These are phyloP conservation scores for Clitoria ternatea DNA, from an alignment of 306 rosid genomes.

Conservation along the genomic window DNA sequence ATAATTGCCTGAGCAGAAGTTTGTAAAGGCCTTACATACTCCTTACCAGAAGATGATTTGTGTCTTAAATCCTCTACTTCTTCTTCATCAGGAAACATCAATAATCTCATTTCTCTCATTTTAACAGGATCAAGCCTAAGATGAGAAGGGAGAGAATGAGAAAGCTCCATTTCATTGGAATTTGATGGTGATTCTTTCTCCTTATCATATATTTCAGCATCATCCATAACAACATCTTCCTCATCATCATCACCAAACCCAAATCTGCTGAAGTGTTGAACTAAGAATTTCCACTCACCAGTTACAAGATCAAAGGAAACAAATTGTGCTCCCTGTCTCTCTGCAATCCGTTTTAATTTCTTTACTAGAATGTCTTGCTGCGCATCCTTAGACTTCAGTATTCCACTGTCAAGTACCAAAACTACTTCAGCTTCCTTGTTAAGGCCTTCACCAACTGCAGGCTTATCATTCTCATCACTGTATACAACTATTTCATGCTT, in stretches of 20 bases:
- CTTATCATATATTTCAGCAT: slow-evolving; percentile 49
- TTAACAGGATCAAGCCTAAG: slow-evolving; percentile 90
- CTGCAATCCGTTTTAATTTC: slow-evolving; percentile 44
- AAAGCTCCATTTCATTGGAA: slow-evolving; percentile 51
- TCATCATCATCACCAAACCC: slow-evolving; percentile 88
- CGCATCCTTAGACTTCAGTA: slow-evolving; percentile 32
- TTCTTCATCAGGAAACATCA: slow-evolving; percentile 72
- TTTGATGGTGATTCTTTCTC: slow-evolving; percentile 46
- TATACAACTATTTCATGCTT: slow-evolving; percentile 79
- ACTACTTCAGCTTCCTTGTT: slow-evolving; percentile 95
- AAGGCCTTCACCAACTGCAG: slow-evolving; percentile 73
- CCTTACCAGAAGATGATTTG: slow-evolving; percentile 47
- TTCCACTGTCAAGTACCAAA: slow-evolving; percentile 45
- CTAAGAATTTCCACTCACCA: slow-evolving; percentile 82
- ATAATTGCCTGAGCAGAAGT: slow-evolving; percentile 44
- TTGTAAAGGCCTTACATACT: slow-evolving; percentile 44
- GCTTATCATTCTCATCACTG: slow-evolving; percentile 63
- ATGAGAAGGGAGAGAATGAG: slow-evolving; percentile 92
- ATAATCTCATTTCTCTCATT: slow-evolving; percentile 89
- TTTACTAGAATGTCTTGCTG: slow-evolving; percentile 32
- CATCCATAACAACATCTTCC: slow-evolving; percentile 66
- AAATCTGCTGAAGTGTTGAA: slow-evolving; percentile 89
- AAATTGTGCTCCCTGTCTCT: slow-evolving; percentile 76
- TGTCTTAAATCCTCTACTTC: slow-evolving; percentile 43
- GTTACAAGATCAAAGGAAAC: slow-evolving; percentile 59